Percentiles rank a stretch among this genome's conserved stretches.
These are phyloP conservation scores for Colletotrichum magnum DNA, from an alignment of 2,329 filamentous ascomycete species.

Conservation along the genomic window DNA sequence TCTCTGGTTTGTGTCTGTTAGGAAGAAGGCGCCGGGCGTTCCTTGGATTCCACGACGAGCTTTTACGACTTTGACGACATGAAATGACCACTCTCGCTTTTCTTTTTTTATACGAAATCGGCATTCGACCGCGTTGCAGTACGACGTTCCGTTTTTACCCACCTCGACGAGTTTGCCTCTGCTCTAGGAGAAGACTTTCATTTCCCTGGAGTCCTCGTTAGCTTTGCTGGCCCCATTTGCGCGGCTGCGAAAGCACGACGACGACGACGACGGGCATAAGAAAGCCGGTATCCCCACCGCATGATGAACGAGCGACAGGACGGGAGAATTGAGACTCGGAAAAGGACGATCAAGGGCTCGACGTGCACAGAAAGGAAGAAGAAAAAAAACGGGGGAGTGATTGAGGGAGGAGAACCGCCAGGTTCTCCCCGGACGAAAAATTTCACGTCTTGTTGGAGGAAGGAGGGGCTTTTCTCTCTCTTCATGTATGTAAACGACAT, in stretches of 20 bases:
- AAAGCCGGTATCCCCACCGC: not conserved
- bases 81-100: constrained; percentile 31
- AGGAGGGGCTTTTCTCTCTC: constrained; percentile 7
- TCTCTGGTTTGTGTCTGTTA: not conserved
- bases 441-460: constrained; percentile 19
- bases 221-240: not conserved
- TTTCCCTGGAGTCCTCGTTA: not conserved
- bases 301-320: not conserved
- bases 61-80: constrained; percentile 40
- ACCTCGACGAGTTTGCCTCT: too few relatives aligned
- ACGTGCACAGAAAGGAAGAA: constrained; percentile 15
- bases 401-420: not conserved
- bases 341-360: constrained; percentile 21
- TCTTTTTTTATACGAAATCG: constrained; percentile 28
- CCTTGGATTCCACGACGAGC: constrained; percentile 26
- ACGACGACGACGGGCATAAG: not conserved
- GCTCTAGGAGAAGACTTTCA: too few relatives aligned
- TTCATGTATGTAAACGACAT: constrained; percentile 33
- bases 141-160: constrained; percentile 22
- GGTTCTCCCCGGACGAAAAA: constrained; percentile 6
- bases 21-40: constrained; percentile 20
- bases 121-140: constrained; percentile 32
- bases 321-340: constrained; percentile 25
- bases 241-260: not conserved
- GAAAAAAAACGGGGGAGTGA: constrained; percentile 11